Evolutionary conservation across 2,329 filamentous ascomycete species (phyloP).

Genomic region (Aureobasidium sp.): DNA sequence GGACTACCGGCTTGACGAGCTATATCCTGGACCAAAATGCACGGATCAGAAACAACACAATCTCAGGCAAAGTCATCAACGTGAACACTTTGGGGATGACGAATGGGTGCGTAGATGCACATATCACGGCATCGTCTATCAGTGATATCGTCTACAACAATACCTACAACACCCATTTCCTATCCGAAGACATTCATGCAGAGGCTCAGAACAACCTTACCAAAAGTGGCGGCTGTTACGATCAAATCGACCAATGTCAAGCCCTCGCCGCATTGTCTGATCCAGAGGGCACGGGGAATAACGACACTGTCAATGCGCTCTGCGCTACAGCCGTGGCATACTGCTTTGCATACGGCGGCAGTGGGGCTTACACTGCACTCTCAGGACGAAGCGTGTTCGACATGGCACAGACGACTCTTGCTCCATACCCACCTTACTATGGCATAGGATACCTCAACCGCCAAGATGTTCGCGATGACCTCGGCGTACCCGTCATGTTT

Average conservation of each 20-base stretch:
- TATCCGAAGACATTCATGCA: constrained; percentile 6
- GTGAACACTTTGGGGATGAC: constrained; percentile 50
- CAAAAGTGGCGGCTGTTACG: not conserved
- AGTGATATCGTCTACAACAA: constrained; percentile 30
- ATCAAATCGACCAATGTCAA: not conserved
- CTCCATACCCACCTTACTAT: not conserved
- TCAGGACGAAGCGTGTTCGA: not conserved
- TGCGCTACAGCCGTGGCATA: not conserved
- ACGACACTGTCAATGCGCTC: not conserved
- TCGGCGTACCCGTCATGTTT: not conserved
- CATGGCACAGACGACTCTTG: not conserved
- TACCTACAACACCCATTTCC: constrained; percentile 31
- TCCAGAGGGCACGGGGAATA: not conserved
- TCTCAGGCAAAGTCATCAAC: constrained; percentile 35
- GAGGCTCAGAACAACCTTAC: not conserved
- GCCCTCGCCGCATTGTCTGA: not conserved
- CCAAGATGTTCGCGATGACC: not conserved
- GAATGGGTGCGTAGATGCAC: constrained; percentile 50
- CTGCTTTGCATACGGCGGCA: not conserved
- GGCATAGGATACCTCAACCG: not conserved
- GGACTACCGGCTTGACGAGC: constrained; percentile 55
- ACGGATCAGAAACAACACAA: constrained; percentile 39
- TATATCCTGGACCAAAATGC: constrained; percentile 54
- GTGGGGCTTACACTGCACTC: not conserved
- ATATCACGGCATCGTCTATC: constrained; percentile 35